Conservation (phyloP, 495 filamentous ascomycete species). For the Neurospora sp. region DNA sequence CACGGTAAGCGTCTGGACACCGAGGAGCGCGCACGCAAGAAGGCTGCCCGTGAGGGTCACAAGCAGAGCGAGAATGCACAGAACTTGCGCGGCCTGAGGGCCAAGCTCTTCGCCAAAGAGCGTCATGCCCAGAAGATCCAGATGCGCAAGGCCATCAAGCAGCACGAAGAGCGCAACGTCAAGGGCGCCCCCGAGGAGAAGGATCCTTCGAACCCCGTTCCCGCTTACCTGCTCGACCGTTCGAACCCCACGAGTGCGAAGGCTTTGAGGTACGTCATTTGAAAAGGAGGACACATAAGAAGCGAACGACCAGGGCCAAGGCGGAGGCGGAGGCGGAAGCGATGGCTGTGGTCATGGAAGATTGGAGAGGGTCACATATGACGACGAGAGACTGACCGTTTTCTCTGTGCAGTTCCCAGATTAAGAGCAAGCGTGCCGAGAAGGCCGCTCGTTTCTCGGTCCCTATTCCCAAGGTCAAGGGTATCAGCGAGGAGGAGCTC, state of each 20-base stretch:
- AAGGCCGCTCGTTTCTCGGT: constrained; percentile 95
- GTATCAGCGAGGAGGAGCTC: constrained; percentile 95
- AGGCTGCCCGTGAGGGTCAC: constrained; percentile 76
- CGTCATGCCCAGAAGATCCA: constrained; percentile 96
- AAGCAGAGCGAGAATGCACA: constrained; percentile 78
- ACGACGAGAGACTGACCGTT: neutral
- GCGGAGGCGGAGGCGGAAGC: neutral
- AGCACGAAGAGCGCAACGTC: constrained; percentile 90
- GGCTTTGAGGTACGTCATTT: constrained; percentile 55
- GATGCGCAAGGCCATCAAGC: constrained; percentile 93
- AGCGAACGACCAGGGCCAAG: constrained; percentile 8
- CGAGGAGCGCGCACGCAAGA: constrained; percentile 86
- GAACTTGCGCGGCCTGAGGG: constrained; percentile 80
- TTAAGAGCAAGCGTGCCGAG: constrained; percentile 51
- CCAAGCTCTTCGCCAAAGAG: constrained; percentile 92
- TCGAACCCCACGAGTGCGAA: constrained; percentile 81
- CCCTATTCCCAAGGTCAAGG: constrained; percentile 85
- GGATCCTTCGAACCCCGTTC: constrained; percentile 63
- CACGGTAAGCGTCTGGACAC: constrained; percentile 62
- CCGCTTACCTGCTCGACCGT: constrained; percentile 84
- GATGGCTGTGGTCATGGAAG: neutral
- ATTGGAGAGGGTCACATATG: neutral
- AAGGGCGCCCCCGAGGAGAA: constrained; percentile 73
- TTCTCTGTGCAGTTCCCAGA: constrained; percentile 14
- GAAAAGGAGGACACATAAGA: constrained; percentile 66